Base-by-base conservation (phyloP, 371 early-diverging fungal species). In the Apophysomyces trapeziformis region DNA sequence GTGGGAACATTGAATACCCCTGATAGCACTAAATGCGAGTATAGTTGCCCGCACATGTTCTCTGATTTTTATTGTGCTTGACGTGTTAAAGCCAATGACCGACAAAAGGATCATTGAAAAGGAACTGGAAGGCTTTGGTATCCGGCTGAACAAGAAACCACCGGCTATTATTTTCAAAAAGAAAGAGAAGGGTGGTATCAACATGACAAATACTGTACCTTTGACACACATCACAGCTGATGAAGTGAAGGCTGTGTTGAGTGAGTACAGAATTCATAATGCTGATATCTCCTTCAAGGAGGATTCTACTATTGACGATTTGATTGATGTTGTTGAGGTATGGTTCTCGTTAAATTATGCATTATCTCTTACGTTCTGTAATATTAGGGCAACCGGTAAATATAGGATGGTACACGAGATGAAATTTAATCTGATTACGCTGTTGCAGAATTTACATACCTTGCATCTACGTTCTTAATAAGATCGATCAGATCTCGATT, bases 91-190 rank as follows among this genome's bases (percentile, higher is more conserved):
- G 74, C 96, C 97, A n/a, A 75, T 97, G 72, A 92, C 95, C 12
- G 90, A 97, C 74, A 98, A 97, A 80, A 86, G 83, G 44, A 85
- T 99, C 41, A 94, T 99, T 65, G 99, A 99, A 77, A 89, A 87
- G 67, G 99, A 99, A 86, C 83, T 99, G 75, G 99, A 99, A 84
- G 95, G 95, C 0, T 97, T 98, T 62, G 99, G 99, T 61, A 98
- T 99, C 72, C 85, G 99, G 58, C 80, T 99, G 68, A 99, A 99
- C 84, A 93, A 93, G 76, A 76, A 91, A 71, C 95, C 95, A 57
- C 99, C 99, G 54, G 96, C 97, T 72, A 99, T 96, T 73, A 88
- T 92, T 76, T 97, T 96, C 76, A 90, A 87, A 65, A 96, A 95
- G 82, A 95, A 93, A 86, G 96, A 95, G 62, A 92, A 92, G 78